Evolutionary conservation across 139 green algal species (phyloP), one percentile per base, ranked within the genome.

Genomic region (Nannochloris sp.): DNA sequence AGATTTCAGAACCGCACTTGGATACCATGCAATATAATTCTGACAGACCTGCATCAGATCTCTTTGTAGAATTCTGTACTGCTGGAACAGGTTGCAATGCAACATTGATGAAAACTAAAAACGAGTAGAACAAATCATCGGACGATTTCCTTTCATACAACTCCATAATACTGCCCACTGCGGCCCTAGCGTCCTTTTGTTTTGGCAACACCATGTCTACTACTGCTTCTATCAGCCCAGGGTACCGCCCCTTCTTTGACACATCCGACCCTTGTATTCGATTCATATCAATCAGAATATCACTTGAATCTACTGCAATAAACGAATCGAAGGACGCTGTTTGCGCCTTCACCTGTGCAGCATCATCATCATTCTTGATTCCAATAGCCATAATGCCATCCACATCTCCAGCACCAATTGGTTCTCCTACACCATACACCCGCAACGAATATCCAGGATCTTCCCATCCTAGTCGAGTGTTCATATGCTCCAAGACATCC

Each of bases 111-210:
- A 89, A 44, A 56, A 92, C 75, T 31, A 93, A 76, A 49, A 90
- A 78, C 21, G 85, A 72, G 62, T 84, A 94, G 7, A 93, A 66
- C 18, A 93, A 74, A 75, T 92, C 85, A 57, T 94, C 87, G 1
- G 74, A 82, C 16, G 51, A 79, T 54, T 72, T 16, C 3, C 81
- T 73, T 4, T 29, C 21, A 65, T 70, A 88, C n/a, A 87, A 55
- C 9, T 79, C 70, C 37, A 69, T 40, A 25, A 88, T 27, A 3
- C 55, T 78, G 23, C 37, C 25, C 34, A 64, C 25, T 19, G n/a
- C 46, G 11, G n/a, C 46, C 16, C 16, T 19, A 7, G 16, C n/a
- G 5, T 53, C 46, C 16, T 53, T 19, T 53, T 21, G 16, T 9
- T 53, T 21, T 21, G 16, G 5, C 18, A 53, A 53, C 16, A 53